Evolutionary conservation across 306 rosid genomes (phyloP).

Genomic region (Clitoria ternatea): DNA sequence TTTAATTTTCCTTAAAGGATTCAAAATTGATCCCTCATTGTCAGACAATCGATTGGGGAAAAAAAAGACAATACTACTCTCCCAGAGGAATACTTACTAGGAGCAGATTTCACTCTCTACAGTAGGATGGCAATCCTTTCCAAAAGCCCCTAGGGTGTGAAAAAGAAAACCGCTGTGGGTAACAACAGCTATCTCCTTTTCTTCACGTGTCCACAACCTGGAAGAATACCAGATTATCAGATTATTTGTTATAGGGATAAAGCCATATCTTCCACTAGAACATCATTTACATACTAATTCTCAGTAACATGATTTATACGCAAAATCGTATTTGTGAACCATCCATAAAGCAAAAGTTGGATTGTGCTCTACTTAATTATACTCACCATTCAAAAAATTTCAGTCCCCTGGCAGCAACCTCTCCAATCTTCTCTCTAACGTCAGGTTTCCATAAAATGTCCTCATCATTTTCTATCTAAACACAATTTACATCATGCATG

Average conservation of each 20-base stretch:
- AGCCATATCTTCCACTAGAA: conserved; percentile 8
- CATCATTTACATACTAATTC: neutral
- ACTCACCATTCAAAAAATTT: conserved; percentile 75
- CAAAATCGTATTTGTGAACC: neutral
- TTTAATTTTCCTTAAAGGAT: neutral
- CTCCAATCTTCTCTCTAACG: conserved; percentile 65
- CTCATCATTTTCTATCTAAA: conserved; percentile 70
- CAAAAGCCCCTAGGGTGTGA: conserved; percentile 66
- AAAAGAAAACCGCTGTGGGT: conserved; percentile 72
- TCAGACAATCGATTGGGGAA: neutral
- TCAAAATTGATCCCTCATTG: neutral
- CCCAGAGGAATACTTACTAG: conserved; percentile 43
- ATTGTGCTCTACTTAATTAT: neutral
- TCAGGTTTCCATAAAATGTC: conserved; percentile 83
- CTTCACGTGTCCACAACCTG: conserved; percentile 97
- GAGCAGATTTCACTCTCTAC: conserved; percentile 67
- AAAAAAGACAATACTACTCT: neutral
- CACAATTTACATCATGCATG: conserved; percentile 21
- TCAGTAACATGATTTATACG: neutral
- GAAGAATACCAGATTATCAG: neutral
- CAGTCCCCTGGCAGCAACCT: conserved; percentile 77
- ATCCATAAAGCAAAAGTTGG: neutral
- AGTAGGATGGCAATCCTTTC: conserved; percentile 77
- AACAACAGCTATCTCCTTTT: conserved; percentile 84
- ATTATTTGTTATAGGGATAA: neutral